Conservation (phyloP, 2,329 filamentous ascomycete species). For the Beauveria sp. region DNA sequence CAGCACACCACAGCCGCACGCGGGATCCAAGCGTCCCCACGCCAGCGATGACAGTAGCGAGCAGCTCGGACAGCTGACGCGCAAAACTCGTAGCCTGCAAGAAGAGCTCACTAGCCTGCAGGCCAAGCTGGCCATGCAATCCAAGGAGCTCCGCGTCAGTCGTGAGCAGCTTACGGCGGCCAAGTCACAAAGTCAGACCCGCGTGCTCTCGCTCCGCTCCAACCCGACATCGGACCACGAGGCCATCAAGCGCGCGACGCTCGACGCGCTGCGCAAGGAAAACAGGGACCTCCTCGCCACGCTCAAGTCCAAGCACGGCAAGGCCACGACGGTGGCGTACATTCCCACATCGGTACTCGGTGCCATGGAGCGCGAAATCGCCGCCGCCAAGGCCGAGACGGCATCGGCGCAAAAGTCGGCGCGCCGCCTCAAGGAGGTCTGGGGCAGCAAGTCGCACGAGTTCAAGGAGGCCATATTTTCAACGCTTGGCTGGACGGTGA, state of each 20-base stretch:
- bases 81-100: slow-evolving; percentile 81
- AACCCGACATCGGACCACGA: slow-evolving; percentile 87
- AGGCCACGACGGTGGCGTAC: slow-evolving; percentile 42
- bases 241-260: slow-evolving; percentile 73
- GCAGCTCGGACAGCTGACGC: slow-evolving; percentile 72
- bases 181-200: slow-evolving; percentile 63
- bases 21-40: slow-evolving; percentile 57
- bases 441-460: slow-evolving; percentile 81
- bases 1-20: slow-evolving; percentile 27
- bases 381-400: slow-evolving; percentile 60
- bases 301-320: slow-evolving; percentile 41
- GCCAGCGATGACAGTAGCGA: slow-evolving; percentile 51
- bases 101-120: slow-evolving; percentile 65
- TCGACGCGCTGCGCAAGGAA: slow-evolving; percentile 70
- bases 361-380: slow-evolving; percentile 66
- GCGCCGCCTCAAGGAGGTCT: slow-evolving; percentile 83
- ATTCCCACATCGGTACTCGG: slow-evolving; percentile 73
- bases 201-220: slow-evolving; percentile 77
- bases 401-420: slow-evolving; percentile 75
- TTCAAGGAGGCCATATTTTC: slow-evolving; percentile 93
- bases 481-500: slow-evolving; percentile 87
- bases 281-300: slow-evolving; percentile 76
- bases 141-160: slow-evolving; percentile 66
- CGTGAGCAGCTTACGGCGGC: slow-evolving; percentile 64
- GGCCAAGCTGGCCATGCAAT: slow-evolving; percentile 61